Evolutionary conservation across 345 rosid species (phyloP).

Genomic region (Passiflora organensis): DNA sequence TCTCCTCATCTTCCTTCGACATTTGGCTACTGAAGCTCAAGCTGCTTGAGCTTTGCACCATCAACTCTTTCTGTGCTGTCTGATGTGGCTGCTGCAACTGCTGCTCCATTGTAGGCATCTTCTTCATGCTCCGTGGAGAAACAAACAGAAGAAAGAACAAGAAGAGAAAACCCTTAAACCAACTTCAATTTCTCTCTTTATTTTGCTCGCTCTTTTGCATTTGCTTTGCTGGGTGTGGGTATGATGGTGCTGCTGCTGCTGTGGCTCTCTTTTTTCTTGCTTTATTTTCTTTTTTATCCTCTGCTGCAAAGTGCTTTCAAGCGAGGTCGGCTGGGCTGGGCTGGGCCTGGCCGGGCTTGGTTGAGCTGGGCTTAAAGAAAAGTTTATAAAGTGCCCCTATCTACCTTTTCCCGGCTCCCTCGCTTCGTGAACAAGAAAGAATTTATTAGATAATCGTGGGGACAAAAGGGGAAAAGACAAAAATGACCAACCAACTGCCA

Average conservation of each 20-base stretch:
- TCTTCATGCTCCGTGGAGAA: slow-evolving; percentile 13
- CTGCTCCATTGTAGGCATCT: slow-evolving; percentile 38
- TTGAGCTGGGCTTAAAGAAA: slow-evolving; percentile 16
- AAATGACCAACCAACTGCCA: too few relatives aligned
- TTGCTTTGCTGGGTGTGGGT: slow-evolving; percentile 22
- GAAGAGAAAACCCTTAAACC: slow-evolving; percentile 31
- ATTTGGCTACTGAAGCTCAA: slow-evolving; percentile 80
- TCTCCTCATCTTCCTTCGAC: slow-evolving; percentile 94
- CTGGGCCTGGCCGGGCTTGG: too few relatives aligned
- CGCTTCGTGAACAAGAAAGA: too few relatives aligned
- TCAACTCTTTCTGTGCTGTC: slow-evolving; percentile 55
- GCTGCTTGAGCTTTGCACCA: slow-evolving; percentile 56
- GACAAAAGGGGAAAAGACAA: too few relatives aligned
- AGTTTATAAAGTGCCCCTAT: slow-evolving; percentile 7
- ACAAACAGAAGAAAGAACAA: too few relatives aligned
- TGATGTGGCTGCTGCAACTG: slow-evolving; percentile 27
- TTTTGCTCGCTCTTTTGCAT: slow-evolving; percentile 14
- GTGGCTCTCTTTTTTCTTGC: slow-evolving; percentile 2
- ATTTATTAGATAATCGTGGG: too few relatives aligned
- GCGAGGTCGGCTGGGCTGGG: too few relatives aligned
- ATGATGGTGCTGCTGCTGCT: slow-evolving; percentile 17
- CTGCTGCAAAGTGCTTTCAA: slow-evolving; percentile 17
- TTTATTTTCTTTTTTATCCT: slow-evolving; percentile 4
- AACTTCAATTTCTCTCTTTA: slow-evolving; percentile 7
- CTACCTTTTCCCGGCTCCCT: slow-evolving; percentile 15